Evolutionary conservation across 495 filamentous ascomycete species (phyloP).

Genomic region (Aspergillus leporis): DNA sequence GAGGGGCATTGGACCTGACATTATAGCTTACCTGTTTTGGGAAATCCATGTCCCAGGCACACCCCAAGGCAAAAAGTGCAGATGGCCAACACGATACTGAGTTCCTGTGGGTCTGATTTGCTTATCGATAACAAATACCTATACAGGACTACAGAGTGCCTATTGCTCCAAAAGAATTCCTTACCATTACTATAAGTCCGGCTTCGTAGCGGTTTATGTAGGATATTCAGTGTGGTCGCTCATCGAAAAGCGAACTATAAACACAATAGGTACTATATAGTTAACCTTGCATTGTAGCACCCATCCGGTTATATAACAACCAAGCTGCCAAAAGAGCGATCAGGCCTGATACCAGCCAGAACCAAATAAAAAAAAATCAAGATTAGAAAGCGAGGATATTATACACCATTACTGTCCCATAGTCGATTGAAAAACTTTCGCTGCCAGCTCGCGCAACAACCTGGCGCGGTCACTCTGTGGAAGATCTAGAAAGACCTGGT

Average conservation of each 20-base stretch:
- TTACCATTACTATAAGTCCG: too few species aligned
- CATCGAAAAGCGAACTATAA: too few species aligned
- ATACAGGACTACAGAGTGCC: too few species aligned
- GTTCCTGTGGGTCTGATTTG: conserved; percentile 8
- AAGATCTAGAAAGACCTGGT: conserved; percentile 81
- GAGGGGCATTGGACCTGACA: conserved; percentile 13
- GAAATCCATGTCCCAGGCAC: conserved; percentile 6
- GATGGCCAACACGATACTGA: neutral
- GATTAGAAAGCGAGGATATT: neutral
- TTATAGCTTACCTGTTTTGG: conserved; percentile 5
- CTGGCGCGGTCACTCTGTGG: conserved; percentile 76
- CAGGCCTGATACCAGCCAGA: neutral
- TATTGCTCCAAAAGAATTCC: too few species aligned
- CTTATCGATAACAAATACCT: conserved; percentile 21
- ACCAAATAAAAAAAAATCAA: neutral
- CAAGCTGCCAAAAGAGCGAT: too few species aligned
- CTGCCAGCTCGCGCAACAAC: conserved; percentile 72
- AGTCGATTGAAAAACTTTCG: conserved; percentile 62
- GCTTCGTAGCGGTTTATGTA: too few species aligned
- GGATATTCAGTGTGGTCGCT: too few species aligned
- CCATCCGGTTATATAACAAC: too few species aligned
- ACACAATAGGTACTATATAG: too few species aligned
- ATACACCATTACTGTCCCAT: conserved; percentile 31
- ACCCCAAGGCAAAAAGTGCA: neutral
- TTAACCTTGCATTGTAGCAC: too few species aligned